Percentiles rank a stretch among this genome's conserved stretches.
These are phyloP conservation scores for Coniferiporia sulphurascens DNA, from an alignment of 1,284 basidiomycete species.

Conservation along the genomic window DNA sequence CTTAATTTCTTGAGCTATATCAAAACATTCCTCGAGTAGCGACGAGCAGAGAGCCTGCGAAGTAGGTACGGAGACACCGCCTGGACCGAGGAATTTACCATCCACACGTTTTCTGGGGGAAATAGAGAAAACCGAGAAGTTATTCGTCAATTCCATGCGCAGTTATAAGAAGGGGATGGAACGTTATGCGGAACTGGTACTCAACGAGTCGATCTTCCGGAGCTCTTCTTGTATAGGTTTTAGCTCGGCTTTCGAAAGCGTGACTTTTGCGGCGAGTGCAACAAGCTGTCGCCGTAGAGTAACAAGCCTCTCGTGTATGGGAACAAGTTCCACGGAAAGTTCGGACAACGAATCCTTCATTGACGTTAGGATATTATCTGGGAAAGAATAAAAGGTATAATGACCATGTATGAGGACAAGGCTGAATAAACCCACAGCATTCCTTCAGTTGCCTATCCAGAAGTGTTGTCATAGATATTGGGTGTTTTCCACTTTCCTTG, in stretches of 20 bases:
- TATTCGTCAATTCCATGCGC: slow-evolving; percentile 20
- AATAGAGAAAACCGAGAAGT: slow-evolving; percentile 3
- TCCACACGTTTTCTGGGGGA: slow-evolving; percentile 79
- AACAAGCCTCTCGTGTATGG: slow-evolving; percentile 87
- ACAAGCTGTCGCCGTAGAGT: slow-evolving; percentile 86
- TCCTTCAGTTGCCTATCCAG: slow-evolving; percentile 89
- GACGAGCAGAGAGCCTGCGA: slow-evolving; percentile 90
- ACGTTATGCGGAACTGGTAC: slow-evolving; percentile 37
- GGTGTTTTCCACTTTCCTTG: slow-evolving; percentile 77
- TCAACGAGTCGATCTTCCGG: slow-evolving; percentile 91
- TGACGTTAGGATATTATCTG: slow-evolving; percentile 73
- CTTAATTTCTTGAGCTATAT: slow-evolving; percentile 94
- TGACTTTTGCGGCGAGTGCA: slow-evolving; percentile 82
- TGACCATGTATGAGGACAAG: slow-evolving; percentile 8
- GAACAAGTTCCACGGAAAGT: slow-evolving; percentile 82
- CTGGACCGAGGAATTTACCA: slow-evolving; percentile 93
- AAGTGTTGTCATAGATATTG: slow-evolving; percentile 84
- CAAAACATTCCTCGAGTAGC: slow-evolving; percentile 94
- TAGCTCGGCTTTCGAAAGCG: slow-evolving; percentile 80
- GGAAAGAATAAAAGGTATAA: slow-evolving; percentile 9
- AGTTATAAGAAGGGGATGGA: slow-evolving; percentile 28
- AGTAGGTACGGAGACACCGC: slow-evolving; percentile 79
- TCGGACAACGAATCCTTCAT: slow-evolving; percentile 83
- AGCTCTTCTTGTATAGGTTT: slow-evolving; percentile 91
- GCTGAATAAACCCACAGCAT: slow-evolving; percentile 62